phyloP scores from a whole-genome alignment of 2,329 filamentous ascomycete genomes.

The Cyphellophora attinorum region DNA sequence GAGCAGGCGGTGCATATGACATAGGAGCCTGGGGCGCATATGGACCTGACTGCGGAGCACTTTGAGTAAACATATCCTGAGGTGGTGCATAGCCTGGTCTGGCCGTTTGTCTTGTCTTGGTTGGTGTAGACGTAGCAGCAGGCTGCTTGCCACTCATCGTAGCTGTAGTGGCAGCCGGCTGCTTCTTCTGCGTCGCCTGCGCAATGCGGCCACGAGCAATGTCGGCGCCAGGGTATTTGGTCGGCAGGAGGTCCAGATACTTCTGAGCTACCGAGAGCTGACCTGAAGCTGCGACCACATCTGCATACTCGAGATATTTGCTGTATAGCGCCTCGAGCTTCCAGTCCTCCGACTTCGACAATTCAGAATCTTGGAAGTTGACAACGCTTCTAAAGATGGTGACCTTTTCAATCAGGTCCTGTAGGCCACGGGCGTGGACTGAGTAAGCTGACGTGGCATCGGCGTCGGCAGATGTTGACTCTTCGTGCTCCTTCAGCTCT shows the following conservation, averaged over 20 bases:
- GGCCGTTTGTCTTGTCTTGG: slow-evolving; percentile 2
- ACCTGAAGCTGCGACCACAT: slow-evolving; percentile 85
- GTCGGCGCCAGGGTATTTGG: slow-evolving; percentile 75
- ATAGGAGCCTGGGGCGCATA: slow-evolving; percentile 24
- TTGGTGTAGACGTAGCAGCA: not conserved
- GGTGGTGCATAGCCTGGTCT: slow-evolving; percentile 3
- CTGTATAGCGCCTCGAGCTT: slow-evolving; percentile 81
- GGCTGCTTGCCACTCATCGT: slow-evolving; percentile 31
- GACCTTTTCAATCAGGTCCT: slow-evolving; percentile 96
- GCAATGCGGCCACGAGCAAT: slow-evolving; percentile 76
- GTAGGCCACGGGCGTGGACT: slow-evolving; percentile 76
- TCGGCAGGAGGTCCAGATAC: slow-evolving; percentile 80
- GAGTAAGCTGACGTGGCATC: slow-evolving; percentile 76
- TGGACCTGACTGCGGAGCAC: slow-evolving; percentile 24
- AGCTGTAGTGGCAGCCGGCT: slow-evolving; percentile 14
- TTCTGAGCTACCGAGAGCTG: slow-evolving; percentile 78
- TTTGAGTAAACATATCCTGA: slow-evolving; percentile 20
- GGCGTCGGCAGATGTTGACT: slow-evolving; percentile 59
- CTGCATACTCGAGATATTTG: slow-evolving; percentile 94
- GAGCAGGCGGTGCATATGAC: slow-evolving; percentile 32
- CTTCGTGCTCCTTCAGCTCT: slow-evolving; percentile 77
- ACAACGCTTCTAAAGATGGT: slow-evolving; percentile 91
- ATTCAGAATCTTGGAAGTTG: slow-evolving; percentile 76
- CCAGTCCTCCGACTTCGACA: slow-evolving; percentile 64
- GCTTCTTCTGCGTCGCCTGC: slow-evolving; percentile 65